phyloP scores from a whole-genome alignment of 192 early-diverging fungal genomes.

The Backusella luteola region DNA sequence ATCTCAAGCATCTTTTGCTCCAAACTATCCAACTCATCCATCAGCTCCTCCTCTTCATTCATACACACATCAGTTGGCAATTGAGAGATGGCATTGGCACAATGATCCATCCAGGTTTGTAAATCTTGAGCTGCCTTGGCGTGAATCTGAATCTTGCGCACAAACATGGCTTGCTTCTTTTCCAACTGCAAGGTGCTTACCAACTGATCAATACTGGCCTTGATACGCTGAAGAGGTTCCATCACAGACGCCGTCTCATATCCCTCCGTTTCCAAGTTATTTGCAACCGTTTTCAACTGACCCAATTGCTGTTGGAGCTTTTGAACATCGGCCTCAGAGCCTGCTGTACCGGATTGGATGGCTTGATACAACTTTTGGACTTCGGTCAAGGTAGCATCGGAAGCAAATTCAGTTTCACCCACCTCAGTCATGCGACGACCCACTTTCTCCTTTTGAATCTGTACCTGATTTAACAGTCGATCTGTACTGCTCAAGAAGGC shows the following conservation, averaged over 20 bases:
- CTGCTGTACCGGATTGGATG: background rate
- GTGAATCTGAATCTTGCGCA: conserved; percentile 24
- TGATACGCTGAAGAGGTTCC: background rate
- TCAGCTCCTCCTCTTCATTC: conserved; percentile 25
- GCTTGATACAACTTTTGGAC: background rate
- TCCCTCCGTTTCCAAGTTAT: background rate
- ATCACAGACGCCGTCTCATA: conserved; percentile 6
- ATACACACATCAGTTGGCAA: conserved; percentile 23
- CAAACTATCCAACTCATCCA: conserved; percentile 20
- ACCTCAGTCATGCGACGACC: background rate
- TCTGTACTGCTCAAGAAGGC: background rate
- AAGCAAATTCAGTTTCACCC: background rate
- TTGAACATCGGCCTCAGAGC: background rate
- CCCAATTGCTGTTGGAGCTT: background rate
- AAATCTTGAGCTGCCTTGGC: conserved; percentile 32
- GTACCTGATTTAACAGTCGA: background rate
- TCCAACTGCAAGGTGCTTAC: conserved; percentile 4
- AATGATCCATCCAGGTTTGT: conserved; percentile 26
- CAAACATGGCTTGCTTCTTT: conserved; percentile 24
- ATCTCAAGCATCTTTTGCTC: conserved; percentile 19
- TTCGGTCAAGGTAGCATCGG: background rate
- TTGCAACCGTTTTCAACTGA: background rate
- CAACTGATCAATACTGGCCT: conserved; percentile 2
- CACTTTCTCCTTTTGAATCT: background rate
- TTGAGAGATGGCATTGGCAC: conserved; percentile 19